Conservation (phyloP, 2,329 filamentous ascomycete genomes). For the Endoconidiophora polonica region DNA sequence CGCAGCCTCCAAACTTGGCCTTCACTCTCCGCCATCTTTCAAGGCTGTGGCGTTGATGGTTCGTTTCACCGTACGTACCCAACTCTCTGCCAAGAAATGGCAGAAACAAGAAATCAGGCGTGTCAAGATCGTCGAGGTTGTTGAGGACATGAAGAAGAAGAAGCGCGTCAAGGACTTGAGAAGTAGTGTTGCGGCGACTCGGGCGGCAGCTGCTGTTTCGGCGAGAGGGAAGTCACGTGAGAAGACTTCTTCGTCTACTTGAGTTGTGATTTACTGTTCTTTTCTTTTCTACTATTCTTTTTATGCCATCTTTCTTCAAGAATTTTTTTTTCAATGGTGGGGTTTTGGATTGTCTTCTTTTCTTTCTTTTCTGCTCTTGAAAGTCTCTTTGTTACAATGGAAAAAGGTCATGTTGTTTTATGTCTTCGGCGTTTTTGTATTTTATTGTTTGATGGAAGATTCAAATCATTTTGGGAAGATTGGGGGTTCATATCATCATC, state of each 20-base stretch:
- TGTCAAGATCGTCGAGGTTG: slow-evolving; percentile 30
- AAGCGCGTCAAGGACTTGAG: slow-evolving; percentile 23
- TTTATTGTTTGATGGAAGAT: not conserved
- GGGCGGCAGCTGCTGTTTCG: not conserved
- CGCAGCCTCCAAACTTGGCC: slow-evolving; percentile 12
- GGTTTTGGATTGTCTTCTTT: slow-evolving; percentile 1
- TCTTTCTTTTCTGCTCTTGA: slow-evolving; percentile 9
- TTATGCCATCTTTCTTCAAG: not conserved
- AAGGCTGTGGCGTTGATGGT: slow-evolving; percentile 30
- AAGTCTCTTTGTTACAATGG: too few relatives aligned
- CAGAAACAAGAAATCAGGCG: slow-evolving; percentile 34
- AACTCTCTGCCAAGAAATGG: slow-evolving; percentile 31
- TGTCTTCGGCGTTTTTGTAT: not conserved
- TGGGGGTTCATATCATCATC: not conserved
- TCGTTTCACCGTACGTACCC: slow-evolving; percentile 36
- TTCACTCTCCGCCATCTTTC: slow-evolving; percentile 19
- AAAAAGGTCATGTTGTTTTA: too few relatives aligned
- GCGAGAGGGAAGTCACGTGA: not conserved
- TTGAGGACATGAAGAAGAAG: slow-evolving; percentile 29
- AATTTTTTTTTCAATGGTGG: not conserved
- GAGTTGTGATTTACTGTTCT: not conserved
- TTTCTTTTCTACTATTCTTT: not conserved
- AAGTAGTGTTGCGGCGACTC: not conserved
- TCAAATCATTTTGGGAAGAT: not conserved
- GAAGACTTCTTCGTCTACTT: not conserved